Conservation (phyloP, 1,139 yeast species). For the Geotrichum macrosporum region DNA sequence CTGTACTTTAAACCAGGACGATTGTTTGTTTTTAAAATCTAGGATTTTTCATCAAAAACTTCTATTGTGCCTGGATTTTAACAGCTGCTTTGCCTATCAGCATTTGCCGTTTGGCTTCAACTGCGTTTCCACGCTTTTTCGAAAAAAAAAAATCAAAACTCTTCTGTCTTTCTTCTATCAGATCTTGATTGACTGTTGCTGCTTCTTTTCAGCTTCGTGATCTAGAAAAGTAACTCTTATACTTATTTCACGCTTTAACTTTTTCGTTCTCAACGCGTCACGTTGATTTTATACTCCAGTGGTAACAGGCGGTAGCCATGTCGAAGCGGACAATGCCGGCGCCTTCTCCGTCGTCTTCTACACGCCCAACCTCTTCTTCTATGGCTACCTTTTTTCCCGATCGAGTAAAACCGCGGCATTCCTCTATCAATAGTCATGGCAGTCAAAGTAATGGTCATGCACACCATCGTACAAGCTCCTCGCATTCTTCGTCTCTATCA, state of each 20-base stretch:
- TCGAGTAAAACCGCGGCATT: conserved; percentile 10
- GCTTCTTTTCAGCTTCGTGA: background rate
- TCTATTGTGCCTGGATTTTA: no score
- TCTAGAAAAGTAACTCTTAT: no score
- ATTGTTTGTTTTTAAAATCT: no score
- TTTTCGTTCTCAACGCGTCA: background rate
- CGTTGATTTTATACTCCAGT: background rate
- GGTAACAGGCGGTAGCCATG: conserved; percentile 13
- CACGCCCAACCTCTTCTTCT: conserved; percentile 15
- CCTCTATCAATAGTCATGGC: background rate
- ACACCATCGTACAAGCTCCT: conserved; percentile 2
- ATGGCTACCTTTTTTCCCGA: conserved; percentile 22
- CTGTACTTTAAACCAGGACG: no score
- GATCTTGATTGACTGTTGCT: no score
- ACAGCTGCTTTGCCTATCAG: no score
- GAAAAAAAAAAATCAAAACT: no score
- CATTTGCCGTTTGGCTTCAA: no score
- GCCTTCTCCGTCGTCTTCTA: conserved; percentile 12
- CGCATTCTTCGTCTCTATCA: conserved; percentile 5
- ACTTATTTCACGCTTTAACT: background rate
- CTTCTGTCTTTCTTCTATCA: no score
- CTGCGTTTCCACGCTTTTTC: no score
- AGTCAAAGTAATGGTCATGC: background rate
- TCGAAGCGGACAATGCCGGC: conserved; percentile 17
- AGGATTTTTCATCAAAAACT: no score